These are phyloP conservation scores for Aspergillus coremiiformis DNA, from an alignment of 495 filamentous ascomycete genomes.

Conservation along the genomic window DNA sequence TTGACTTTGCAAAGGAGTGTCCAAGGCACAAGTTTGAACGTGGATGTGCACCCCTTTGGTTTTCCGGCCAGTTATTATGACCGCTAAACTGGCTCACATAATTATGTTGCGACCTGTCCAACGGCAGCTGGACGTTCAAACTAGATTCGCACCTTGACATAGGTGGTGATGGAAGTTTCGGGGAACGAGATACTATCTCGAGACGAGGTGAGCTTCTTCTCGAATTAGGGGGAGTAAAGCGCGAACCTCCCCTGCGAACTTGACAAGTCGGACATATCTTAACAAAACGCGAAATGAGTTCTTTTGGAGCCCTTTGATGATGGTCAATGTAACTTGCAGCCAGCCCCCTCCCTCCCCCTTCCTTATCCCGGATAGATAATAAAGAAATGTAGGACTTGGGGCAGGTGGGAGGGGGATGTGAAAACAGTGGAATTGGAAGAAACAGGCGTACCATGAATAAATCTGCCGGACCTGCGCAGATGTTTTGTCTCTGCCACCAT, in stretches of 20 bases:
- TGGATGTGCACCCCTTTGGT: slow-evolving; percentile 19
- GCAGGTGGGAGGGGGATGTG: background rate
- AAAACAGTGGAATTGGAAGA: background rate
- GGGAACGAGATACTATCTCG: slow-evolving; percentile 31
- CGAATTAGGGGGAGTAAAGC: slow-evolving; percentile 40
- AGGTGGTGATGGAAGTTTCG: slow-evolving; percentile 36
- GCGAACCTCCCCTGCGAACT: slow-evolving; percentile 39
- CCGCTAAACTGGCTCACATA: slow-evolving; percentile 26
- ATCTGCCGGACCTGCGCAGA: slow-evolving; percentile 50
- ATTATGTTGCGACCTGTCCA: slow-evolving; percentile 29
- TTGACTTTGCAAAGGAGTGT: slow-evolving; percentile 20
- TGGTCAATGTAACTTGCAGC: background rate
- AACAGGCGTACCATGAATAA: slow-evolving; percentile 47
- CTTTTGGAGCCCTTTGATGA: slow-evolving; percentile 46
- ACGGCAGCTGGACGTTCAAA: slow-evolving; percentile 17
- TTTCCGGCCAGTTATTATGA: slow-evolving; percentile 24
- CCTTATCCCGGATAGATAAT: background rate
- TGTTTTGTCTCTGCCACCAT: slow-evolving; percentile 55
- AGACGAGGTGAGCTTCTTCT: slow-evolving; percentile 36
- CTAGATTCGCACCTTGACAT: slow-evolving; percentile 32
- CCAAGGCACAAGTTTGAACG: slow-evolving; percentile 16
- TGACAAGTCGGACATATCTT: slow-evolving; percentile 49
- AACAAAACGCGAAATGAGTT: slow-evolving; percentile 51
- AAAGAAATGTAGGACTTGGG: background rate
- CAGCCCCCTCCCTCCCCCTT: background rate